Conservation (phyloP, 2,329 filamentous ascomycete species). For the Cladosporium velox region DNA sequence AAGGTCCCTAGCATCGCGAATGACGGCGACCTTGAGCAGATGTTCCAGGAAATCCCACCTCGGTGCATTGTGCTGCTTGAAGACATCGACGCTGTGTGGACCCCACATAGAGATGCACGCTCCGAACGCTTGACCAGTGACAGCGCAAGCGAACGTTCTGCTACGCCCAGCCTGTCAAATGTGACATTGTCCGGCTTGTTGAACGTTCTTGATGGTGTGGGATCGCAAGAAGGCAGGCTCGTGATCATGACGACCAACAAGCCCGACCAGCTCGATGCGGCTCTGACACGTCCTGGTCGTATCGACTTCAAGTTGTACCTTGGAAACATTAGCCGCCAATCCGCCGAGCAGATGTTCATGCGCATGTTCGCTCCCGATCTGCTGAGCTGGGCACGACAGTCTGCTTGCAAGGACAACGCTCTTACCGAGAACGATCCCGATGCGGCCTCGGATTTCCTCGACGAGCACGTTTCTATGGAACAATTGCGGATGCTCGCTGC, state of each 20-base stretch:
- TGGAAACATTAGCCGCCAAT: slow-evolving; percentile 27
- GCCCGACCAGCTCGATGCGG: slow-evolving; percentile 69
- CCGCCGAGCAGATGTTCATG: slow-evolving; percentile 30
- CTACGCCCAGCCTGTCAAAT: slow-evolving; percentile 52
- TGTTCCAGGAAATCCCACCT: slow-evolving; percentile 43
- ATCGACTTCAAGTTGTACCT: slow-evolving; percentile 53
- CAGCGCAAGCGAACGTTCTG: slow-evolving; percentile 23
- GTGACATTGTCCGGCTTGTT: slow-evolving; percentile 66
- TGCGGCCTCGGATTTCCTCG: slow-evolving; percentile 18
- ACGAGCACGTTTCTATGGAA: slow-evolving; percentile 28
- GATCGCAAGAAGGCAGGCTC: slow-evolving; percentile 72
- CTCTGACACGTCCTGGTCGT: slow-evolving; percentile 69
- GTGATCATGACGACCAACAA: slow-evolving; percentile 80
- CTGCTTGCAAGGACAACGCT: not conserved
- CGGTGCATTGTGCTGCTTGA: slow-evolving; percentile 47
- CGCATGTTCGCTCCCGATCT: slow-evolving; percentile 32
- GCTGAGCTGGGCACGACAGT: slow-evolving; percentile 23
- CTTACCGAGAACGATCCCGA: not conserved
- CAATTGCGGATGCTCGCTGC: slow-evolving; percentile 27
- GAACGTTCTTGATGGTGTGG: slow-evolving; percentile 79
- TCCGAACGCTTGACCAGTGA: slow-evolving; percentile 20
- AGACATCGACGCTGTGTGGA: slow-evolving; percentile 45
- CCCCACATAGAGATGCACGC: slow-evolving; percentile 21
- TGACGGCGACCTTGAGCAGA: slow-evolving; percentile 58
- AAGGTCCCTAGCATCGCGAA: slow-evolving; percentile 50